Evolutionary conservation across 257 asterid species (phyloP), one percentile per base, ranked within the genome.

Genomic region (Rhazya stricta): DNA sequence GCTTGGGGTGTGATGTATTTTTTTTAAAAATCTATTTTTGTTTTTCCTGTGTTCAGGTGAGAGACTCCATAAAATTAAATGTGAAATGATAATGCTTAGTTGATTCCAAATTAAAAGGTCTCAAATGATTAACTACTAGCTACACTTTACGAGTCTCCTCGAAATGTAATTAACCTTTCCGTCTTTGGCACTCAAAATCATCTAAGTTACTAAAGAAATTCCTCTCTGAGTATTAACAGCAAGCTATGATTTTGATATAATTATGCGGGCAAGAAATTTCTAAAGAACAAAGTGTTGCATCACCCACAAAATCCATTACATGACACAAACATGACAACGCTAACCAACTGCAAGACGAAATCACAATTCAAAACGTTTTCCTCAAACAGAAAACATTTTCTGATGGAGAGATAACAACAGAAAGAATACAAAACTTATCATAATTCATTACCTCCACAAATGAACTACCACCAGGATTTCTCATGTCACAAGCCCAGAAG

Each of bases 401-500:
- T 30, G 48, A 65, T 8, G 13, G 13, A 63, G 27, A 34, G 36
- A 8, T 23, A n/a, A 30, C 12, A n/a, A 15, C 30, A 54, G 13
- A 7, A 65, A 36, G 4, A 65, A 36, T 2, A 27, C 27, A 57
- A 0, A 29, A 58, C 37, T 27, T 39, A 10, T 58, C 18, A 27
- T 11, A 39, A 67, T 46, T 25, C 25, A 50, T 54, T 86, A 94
- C 99, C 99, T 94, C 97, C 74, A 94, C 97, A 80, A 94, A 94
- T 56, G 99, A 94, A 76, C 83, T 94, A 72, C 99, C 99, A 72
- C 98, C 99, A 15, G 96, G 96, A 85, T 94, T 88, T 86, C 99
- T 89, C 99, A 94, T 94, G 81, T 94, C 96, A 79, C 99, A 94
- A 60, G 97, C 97, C 97, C 97, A 94, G 87, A 88, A 94, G 85